Conservation (phyloP, 768 basidiomycete species). For the Phlegmacium glaucopus region DNA sequence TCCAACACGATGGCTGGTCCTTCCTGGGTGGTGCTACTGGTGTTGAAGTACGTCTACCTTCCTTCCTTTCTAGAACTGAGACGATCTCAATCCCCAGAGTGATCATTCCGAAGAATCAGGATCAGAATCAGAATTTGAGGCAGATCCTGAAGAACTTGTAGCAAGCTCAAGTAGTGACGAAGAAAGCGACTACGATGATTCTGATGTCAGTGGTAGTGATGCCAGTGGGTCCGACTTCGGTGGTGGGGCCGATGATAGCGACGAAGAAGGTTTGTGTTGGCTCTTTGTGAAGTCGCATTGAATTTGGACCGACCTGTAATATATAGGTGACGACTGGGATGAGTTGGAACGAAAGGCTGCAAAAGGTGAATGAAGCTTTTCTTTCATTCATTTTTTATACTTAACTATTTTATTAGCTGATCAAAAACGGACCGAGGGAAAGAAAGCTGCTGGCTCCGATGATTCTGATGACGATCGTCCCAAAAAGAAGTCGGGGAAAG, state of each 20-base stretch:
- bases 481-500: constrained; percentile 44
- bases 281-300: neutral
- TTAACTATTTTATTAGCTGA: constrained; percentile 36
- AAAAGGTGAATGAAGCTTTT: constrained; percentile 51
- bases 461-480: constrained; percentile 48
- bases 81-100: constrained; percentile 26
- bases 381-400: constrained; percentile 7
- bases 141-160: constrained; percentile 53
- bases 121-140: constrained; percentile 51
- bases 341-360: constrained; percentile 91
- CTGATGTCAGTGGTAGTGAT: constrained; percentile 57
- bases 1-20: constrained; percentile 93
- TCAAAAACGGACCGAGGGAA: constrained; percentile 42
- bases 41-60: constrained; percentile 54
- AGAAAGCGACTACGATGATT: constrained; percentile 71
- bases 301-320: constrained; percentile 6
- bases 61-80: neutral
- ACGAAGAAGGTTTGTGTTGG: constrained; percentile 53
- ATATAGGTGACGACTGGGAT: constrained; percentile 89
- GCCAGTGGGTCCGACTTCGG: constrained; percentile 68
- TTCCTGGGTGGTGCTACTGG: constrained; percentile 78
- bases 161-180: constrained; percentile 51
- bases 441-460: constrained; percentile 44
- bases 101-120: constrained; percentile 41
- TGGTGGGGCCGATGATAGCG: constrained; percentile 49